Conservation (phyloP, 192 early-diverging fungal genomes). For the Tieghemiomyces parasiticus region DNA sequence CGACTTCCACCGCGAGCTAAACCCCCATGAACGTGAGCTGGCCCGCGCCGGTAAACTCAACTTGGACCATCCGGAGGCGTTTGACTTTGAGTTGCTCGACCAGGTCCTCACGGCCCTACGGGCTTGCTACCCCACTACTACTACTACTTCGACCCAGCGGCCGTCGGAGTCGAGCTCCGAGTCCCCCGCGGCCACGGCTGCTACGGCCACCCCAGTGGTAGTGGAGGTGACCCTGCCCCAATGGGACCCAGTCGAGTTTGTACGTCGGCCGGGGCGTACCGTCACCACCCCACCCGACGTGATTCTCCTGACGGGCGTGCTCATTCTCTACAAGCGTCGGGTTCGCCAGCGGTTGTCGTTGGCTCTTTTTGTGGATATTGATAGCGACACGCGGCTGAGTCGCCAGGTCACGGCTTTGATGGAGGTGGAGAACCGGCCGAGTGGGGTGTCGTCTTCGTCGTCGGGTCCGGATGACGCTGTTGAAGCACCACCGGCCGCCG, state of each 20-base stretch:
- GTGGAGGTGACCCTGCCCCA: constrained; percentile 35
- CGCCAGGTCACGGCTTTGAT: constrained; percentile 24
- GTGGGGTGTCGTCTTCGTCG: too few species aligned
- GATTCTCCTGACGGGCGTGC: constrained; percentile 63
- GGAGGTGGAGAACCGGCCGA: constrained; percentile 13
- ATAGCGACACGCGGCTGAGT: constrained; percentile 58
- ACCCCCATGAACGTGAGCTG: constrained; percentile 31
- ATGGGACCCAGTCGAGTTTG: constrained; percentile 40
- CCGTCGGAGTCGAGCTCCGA: too few species aligned
- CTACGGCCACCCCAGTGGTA: too few species aligned
- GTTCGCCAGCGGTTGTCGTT: constrained; percentile 56
- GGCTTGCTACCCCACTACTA: too few species aligned
- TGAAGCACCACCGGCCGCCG: too few species aligned
- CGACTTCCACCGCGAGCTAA: constrained; percentile 46
- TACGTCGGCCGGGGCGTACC: constrained; percentile 15
- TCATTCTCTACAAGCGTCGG: constrained; percentile 52
- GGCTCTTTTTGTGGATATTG: constrained; percentile 74
- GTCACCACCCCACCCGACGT: constrained; percentile 32
- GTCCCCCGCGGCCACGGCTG: too few species aligned
- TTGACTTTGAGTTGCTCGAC: constrained; percentile 58
- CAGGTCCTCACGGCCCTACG: constrained; percentile 32
- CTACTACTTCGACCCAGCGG: too few species aligned
- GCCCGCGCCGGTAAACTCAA: constrained; percentile 36
- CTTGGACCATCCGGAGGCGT: constrained; percentile 54
- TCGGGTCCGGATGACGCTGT: too few species aligned